Evolutionary conservation across 306 rosid genomes (phyloP).

Genomic region (Ormosia semicastrata): DNA sequence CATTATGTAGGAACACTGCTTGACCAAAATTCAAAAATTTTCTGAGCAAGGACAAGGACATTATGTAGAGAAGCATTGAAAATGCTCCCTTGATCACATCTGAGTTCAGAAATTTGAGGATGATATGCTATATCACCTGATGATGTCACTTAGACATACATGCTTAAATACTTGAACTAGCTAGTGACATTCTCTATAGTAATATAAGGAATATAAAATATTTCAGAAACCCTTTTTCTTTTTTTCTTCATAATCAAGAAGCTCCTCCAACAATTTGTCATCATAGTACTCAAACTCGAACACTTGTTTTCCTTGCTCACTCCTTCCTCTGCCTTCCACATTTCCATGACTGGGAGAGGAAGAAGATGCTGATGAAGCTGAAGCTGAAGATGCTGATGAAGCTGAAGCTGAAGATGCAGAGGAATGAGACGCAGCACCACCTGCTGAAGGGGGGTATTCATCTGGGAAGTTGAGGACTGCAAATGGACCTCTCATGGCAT

Average conservation of each 20-base stretch:
- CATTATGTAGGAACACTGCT: background rate
- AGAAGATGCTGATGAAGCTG: background rate
- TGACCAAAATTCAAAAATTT: background rate
- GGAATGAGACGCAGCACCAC: slow-evolving; percentile 24
- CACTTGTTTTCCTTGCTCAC: slow-evolving; percentile 49
- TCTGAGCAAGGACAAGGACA: background rate
- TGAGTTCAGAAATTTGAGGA: background rate
- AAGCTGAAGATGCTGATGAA: background rate
- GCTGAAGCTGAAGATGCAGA: slow-evolving; percentile 11
- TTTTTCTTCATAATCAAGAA: slow-evolving; percentile 63
- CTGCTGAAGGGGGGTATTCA: slow-evolving; percentile 44
- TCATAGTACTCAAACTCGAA: slow-evolving; percentile 77
- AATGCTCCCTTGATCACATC: background rate
- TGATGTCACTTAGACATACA: background rate
- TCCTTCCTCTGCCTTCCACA: slow-evolving; percentile 4
- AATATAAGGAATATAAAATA: too few relatives aligned
- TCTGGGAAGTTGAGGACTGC: slow-evolving; percentile 83
- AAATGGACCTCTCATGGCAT: slow-evolving; percentile 76
- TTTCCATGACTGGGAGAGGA: slow-evolving; percentile 29
- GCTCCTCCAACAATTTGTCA: slow-evolving; percentile 76
- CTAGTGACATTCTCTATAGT: too few relatives aligned
- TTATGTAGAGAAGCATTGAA: background rate
- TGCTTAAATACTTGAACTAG: background rate
- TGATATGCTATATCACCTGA: too few relatives aligned
- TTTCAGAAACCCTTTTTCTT: slow-evolving; percentile 31